Evolutionary conservation across 2,329 filamentous ascomycete species (phyloP), one percentile per base, ranked within the genome.

Genomic region (Stenocarpella maydis): DNA sequence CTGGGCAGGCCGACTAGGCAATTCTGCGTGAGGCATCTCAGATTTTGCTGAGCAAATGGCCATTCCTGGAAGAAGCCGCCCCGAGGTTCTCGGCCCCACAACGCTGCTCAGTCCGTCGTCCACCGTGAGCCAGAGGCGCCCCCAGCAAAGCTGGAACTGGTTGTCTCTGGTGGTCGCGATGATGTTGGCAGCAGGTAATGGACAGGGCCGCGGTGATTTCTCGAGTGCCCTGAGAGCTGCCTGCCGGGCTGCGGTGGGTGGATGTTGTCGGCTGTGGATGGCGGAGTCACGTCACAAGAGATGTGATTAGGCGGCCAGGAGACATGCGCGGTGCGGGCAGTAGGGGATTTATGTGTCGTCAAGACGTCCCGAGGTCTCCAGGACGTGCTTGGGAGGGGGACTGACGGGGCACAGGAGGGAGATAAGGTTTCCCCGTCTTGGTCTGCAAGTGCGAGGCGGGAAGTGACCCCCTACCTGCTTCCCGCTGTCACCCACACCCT

Each of bases 1-100:
- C 63, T 78, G 77, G 64, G 75, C 77, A 73, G 78, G 78, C 73
- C 79, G 75, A 69, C 78, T 74, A 67, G 78, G 75, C 58, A 80
- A 75, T 54, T 79, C 77, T 72, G 78, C 75, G 70, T 76, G 75
- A 69, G 69, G 69, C 69, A 71, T 71, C 55, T 71, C 69, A 63
- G 67, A 60, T 37, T 61, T 67, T 60, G 69, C 28, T 24, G 69
- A 69, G 43, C 69, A 71, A 64, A 69, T 71, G 67, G 69, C 69
- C 69, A 71, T 71, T 69, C 69, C 69, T 69, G 61, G 67, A 49
- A 69, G 53, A 50, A 67, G 34, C 41, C 24, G 26, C 41, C 26
- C 55, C 41, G 58, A 58, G 41, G 47, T 43, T 50, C 66, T 60
- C 24, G 4, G 37, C 50, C 45, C 63, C 47, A 41, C 61, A 54